phyloP scores from a whole-genome alignment of 2,329 filamentous ascomycete species.

The Aulographum hederae region DNA sequence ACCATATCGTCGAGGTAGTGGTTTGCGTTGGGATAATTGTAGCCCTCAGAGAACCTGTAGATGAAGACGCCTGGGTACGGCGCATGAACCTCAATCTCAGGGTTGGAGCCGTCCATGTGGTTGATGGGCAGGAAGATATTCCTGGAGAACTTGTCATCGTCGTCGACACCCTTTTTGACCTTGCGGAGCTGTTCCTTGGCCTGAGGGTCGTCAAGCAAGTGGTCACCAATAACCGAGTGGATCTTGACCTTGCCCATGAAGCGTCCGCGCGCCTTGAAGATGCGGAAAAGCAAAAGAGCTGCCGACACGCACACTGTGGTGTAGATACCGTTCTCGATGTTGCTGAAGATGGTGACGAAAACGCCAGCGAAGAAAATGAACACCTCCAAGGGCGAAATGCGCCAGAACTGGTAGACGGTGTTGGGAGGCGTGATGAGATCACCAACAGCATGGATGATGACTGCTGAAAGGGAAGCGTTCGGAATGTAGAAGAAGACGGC shows the following conservation, averaged over 20 bases:
- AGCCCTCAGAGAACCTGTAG: conserved; percentile 86
- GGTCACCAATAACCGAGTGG: conserved; percentile 63
- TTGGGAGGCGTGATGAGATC: conserved; percentile 85
- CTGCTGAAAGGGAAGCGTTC: conserved; percentile 57
- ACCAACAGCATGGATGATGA: conserved; percentile 91
- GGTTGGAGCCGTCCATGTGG: conserved; percentile 82
- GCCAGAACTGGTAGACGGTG: conserved; percentile 89
- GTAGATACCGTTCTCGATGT: conserved; percentile 88
- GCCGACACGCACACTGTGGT: conserved; percentile 61
- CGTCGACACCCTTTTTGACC: conserved; percentile 10
- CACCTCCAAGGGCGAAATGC: conserved; percentile 75
- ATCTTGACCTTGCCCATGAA: conserved; percentile 74
- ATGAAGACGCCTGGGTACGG: conserved; percentile 91
- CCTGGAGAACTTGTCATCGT: conserved; percentile 35
- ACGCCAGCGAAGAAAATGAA: conserved; percentile 89
- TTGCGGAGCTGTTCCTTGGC: conserved; percentile 2
- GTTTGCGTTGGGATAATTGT: conserved; percentile 90
- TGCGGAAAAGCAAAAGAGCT: conserved; percentile 63
- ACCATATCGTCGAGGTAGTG: conserved; percentile 60
- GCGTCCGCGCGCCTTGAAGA: conserved; percentile 63
- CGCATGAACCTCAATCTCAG: conserved; percentile 55
- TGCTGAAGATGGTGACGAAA: conserved; percentile 69
- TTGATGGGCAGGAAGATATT: conserved; percentile 78
- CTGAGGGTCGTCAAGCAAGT: conserved; percentile 41
- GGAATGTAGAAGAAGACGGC: conserved; percentile 91